These are phyloP conservation scores for Liriodendron chinense DNA, from an alignment of 164 flowering plant genomes.

Conservation along the genomic window DNA sequence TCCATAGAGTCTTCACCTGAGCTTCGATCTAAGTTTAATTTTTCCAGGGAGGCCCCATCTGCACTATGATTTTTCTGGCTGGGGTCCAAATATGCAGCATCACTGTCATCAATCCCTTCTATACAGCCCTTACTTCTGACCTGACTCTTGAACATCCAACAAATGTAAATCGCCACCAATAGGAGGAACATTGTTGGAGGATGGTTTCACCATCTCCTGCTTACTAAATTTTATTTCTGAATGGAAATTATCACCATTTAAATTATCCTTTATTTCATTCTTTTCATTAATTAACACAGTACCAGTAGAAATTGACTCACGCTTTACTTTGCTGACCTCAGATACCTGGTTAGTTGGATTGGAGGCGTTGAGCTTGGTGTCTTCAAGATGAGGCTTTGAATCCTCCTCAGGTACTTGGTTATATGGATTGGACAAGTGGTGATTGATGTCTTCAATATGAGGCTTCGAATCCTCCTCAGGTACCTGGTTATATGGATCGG, in stretches of 20 bases:
- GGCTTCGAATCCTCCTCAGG: not conserved
- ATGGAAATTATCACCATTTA: conserved; percentile 86
- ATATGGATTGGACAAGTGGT: not conserved
- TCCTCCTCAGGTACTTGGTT: conserved; percentile 28
- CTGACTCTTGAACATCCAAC: conserved; percentile 60
- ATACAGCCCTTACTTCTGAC: conserved; percentile 41
- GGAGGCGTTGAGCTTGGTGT: conserved; percentile 32
- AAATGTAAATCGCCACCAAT: conserved; percentile 61
- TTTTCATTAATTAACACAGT: conserved; percentile 84
- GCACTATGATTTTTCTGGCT: conserved; percentile 45
- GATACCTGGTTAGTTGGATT: conserved; percentile 71
- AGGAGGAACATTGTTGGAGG: conserved; percentile 54
- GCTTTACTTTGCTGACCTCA: conserved; percentile 86
- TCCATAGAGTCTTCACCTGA: conserved; percentile 90
- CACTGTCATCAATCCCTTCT: conserved; percentile 28
- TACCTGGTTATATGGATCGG: conserved; percentile 10
- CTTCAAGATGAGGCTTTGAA: conserved; percentile 21
- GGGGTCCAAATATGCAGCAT: conserved; percentile 36
- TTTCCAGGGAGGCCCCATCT: conserved; percentile 61
- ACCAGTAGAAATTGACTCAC: conserved; percentile 93
- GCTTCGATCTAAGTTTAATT: conserved; percentile 72
- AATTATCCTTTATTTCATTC: conserved; percentile 86
- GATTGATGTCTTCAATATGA: not conserved
- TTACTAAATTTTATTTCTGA: conserved; percentile 71
- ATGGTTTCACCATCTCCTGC: conserved; percentile 71